Evolutionary conservation across 2,329 filamentous ascomycete species (phyloP).

Genomic region (Coniochaeta sp.): DNA sequence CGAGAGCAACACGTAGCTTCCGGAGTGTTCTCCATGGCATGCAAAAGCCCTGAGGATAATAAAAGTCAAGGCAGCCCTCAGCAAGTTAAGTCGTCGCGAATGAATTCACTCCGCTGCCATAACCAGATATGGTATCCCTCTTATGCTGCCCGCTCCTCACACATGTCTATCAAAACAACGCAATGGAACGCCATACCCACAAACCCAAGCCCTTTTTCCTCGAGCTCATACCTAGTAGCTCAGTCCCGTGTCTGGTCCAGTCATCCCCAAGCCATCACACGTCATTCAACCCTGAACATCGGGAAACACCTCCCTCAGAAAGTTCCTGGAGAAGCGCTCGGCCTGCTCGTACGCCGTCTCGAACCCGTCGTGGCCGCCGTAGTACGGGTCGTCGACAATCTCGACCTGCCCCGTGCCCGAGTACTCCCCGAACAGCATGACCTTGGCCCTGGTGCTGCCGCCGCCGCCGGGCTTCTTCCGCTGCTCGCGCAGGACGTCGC

Average conservation of each 20-base stretch:
- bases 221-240: neutral
- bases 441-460: slow-evolving; percentile 57
- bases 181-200: neutral
- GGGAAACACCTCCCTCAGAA: slow-evolving; percentile 55
- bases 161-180: neutral
- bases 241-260: neutral
- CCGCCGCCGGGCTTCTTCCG: slow-evolving; percentile 47
- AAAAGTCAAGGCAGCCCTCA: too few species aligned
- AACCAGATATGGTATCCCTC: neutral
- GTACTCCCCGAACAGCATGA: slow-evolving; percentile 79
- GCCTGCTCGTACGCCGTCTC: slow-evolving; percentile 82
- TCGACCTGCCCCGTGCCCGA: slow-evolving; percentile 63
- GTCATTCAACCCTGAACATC: slow-evolving; percentile 17
- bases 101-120: neutral
- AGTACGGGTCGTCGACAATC: slow-evolving; percentile 84
- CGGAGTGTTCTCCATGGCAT: too few species aligned
- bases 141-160: neutral
- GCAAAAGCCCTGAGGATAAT: too few species aligned
- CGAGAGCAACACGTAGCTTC: too few species aligned
- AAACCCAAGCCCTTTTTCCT: neutral
- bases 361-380: slow-evolving; percentile 78
- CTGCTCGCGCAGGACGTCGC: slow-evolving; percentile 56
- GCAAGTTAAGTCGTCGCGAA: too few species aligned
- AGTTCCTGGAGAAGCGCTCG: slow-evolving; percentile 66
- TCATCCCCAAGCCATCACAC: neutral